phyloP scores from a whole-genome alignment of 2,329 filamentous ascomycete species.

The Fusarium irregulare region DNA sequence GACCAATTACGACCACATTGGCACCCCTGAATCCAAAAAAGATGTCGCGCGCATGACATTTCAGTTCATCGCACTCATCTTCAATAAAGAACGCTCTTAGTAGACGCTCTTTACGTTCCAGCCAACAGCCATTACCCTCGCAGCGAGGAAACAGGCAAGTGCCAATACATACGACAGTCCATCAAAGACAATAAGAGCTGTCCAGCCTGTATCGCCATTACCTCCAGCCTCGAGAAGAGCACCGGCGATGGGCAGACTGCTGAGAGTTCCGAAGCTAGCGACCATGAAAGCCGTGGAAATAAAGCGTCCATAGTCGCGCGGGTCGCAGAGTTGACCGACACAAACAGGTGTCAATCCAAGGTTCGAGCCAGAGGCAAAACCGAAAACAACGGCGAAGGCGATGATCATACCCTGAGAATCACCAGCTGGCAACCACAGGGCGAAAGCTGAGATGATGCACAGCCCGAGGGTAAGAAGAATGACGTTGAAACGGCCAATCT shows the following conservation, averaged over 20 bases:
- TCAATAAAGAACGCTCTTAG: slow-evolving; percentile 6
- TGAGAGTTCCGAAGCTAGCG: slow-evolving; percentile 75
- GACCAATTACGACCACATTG: slow-evolving; percentile 12
- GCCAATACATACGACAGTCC: slow-evolving; percentile 45
- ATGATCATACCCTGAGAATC: slow-evolving; percentile 68
- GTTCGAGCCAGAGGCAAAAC: slow-evolving; percentile 82
- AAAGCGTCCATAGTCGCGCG: slow-evolving; percentile 79
- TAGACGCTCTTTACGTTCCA: slow-evolving; percentile 35
- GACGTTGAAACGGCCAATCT: slow-evolving; percentile 82
- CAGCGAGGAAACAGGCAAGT: slow-evolving; percentile 35
- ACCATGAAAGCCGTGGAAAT: slow-evolving; percentile 83
- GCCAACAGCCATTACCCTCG: slow-evolving; percentile 35
- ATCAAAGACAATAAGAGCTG: slow-evolving; percentile 54
- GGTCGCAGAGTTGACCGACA: slow-evolving; percentile 81
- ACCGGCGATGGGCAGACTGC: slow-evolving; percentile 59
- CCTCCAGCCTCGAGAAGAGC: slow-evolving; percentile 49
- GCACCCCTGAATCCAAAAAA: not conserved
- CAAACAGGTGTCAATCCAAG: slow-evolving; percentile 83
- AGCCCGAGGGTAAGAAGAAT: slow-evolving; percentile 74
- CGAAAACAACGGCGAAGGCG: slow-evolving; percentile 77
- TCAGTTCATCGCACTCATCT: slow-evolving; percentile 14
- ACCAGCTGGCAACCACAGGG: slow-evolving; percentile 76
- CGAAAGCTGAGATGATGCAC: slow-evolving; percentile 67
- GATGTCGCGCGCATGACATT: slow-evolving; percentile 7
- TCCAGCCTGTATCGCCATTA: slow-evolving; percentile 50